Evolutionary conservation across 1,139 yeast species (phyloP).

Genomic region (Hansenula anomala): DNA sequence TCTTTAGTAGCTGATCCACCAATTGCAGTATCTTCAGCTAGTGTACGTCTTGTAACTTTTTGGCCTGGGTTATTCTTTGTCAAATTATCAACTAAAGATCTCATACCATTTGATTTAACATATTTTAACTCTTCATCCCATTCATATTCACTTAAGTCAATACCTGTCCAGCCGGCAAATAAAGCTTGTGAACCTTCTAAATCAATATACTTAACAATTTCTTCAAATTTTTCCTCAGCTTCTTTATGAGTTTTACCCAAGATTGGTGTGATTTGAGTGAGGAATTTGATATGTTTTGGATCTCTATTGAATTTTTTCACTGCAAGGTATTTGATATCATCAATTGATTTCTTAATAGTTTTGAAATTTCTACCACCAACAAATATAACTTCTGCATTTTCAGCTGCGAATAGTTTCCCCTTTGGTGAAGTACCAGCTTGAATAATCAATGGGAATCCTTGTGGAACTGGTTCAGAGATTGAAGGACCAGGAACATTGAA

Average conservation of each 20-base stretch:
- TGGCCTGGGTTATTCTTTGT: conserved; percentile 23
- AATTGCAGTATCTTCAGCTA: conserved; percentile 21
- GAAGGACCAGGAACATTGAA: conserved; percentile 34
- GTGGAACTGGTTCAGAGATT: conserved; percentile 33
- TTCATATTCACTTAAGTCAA: conserved; percentile 29
- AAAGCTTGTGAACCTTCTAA: conserved; percentile 33
- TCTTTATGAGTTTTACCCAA: conserved; percentile 28
- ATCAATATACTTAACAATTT: conserved; percentile 26
- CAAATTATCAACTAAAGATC: conserved; percentile 22
- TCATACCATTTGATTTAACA: conserved; percentile 24
- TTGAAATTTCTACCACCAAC: conserved; percentile 27
- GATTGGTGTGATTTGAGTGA: conserved; percentile 22
- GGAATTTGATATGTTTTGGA: conserved; percentile 22
- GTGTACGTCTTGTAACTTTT: conserved; percentile 25
- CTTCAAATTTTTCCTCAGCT: conserved; percentile 26
- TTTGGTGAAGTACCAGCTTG: conserved; percentile 37
- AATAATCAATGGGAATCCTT: conserved; percentile 33
- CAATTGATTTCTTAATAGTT: conserved; percentile 25
- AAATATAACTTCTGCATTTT: conserved; percentile 37
- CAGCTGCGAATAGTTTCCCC: conserved; percentile 36
- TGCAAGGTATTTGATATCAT: conserved; percentile 26
- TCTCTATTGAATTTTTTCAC: conserved; percentile 24
- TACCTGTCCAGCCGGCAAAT: conserved; percentile 35
- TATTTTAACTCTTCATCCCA: conserved; percentile 29
- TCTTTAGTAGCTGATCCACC: conserved; percentile 29